A percentile compares a stretch with the other conserved stretches of the same genome.
These are phyloP conservation scores for Fusarium sp. DNA, from an alignment of 2,329 filamentous ascomycete species.

Conservation along the genomic window DNA sequence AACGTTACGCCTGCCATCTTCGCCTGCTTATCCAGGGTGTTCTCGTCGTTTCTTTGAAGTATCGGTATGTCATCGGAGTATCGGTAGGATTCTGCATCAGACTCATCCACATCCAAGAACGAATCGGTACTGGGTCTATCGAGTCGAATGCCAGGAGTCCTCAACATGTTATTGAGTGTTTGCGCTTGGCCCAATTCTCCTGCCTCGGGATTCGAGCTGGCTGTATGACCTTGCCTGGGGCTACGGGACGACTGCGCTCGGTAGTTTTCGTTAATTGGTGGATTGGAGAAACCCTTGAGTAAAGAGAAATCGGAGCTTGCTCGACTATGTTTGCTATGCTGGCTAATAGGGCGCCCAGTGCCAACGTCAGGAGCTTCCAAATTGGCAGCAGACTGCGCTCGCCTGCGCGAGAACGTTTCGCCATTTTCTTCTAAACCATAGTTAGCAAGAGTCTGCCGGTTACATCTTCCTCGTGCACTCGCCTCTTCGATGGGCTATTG, in stretches of 20 bases:
- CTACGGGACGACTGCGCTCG: constrained; percentile 46
- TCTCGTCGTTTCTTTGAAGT: constrained; percentile 73
- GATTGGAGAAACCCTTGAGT: constrained; percentile 61
- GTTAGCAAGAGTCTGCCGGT: neutral
- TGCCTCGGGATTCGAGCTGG: constrained; percentile 23
- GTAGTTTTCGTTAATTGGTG: constrained; percentile 53
- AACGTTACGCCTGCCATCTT: constrained; percentile 65
- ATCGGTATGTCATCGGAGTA: constrained; percentile 75
- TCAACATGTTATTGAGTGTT: constrained; percentile 59
- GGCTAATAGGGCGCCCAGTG: constrained; percentile 63
- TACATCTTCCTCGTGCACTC: constrained; percentile 9
- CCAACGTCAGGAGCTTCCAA: constrained; percentile 64
- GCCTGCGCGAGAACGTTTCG: constrained; percentile 59
- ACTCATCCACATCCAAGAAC: constrained; percentile 75
- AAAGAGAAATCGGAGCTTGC: constrained; percentile 76
- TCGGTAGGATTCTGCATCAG: constrained; percentile 71
- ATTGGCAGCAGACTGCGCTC: constrained; percentile 70
- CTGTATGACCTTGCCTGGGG: constrained; percentile 41
- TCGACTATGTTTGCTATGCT: constrained; percentile 73
- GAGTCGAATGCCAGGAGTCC: constrained; percentile 61
- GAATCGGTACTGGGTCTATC: constrained; percentile 60
- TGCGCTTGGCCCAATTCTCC: constrained; percentile 45
- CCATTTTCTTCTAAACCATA: constrained; percentile 49
- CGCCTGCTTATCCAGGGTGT: constrained; percentile 58
- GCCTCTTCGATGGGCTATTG: constrained; percentile 76